A percentile compares a stretch with the other conserved stretches of the same genome.
Evolutionary conservation across 164 flowering plant genomes (phyloP).

Genomic region (Aristolochia contorta): DNA sequence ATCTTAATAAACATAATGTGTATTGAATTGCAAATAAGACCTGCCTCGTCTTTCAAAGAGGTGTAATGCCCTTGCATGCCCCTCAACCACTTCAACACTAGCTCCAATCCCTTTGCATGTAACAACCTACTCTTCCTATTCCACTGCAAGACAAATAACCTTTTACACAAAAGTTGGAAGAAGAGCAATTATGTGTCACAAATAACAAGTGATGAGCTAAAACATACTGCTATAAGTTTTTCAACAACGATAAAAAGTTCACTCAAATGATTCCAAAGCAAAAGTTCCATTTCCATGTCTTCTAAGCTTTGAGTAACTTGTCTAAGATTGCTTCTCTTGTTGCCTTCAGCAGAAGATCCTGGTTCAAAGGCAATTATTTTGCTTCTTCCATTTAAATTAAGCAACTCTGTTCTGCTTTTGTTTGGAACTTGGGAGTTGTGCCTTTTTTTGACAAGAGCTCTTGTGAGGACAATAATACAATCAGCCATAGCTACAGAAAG

Average conservation of each 20-base stretch:
- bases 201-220: slow-evolving; percentile 1
- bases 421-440: slow-evolving; percentile 15
- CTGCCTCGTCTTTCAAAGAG: slow-evolving; percentile 42
- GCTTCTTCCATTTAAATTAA: slow-evolving; percentile 12
- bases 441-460: slow-evolving; percentile 34
- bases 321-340: slow-evolving; percentile 20
- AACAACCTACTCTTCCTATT: slow-evolving; percentile 66
- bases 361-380: slow-evolving; percentile 9
- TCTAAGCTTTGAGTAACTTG: slow-evolving; percentile 15
- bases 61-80: slow-evolving; percentile 31
- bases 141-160: slow-evolving; percentile 43
- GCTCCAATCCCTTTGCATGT: slow-evolving; percentile 63
- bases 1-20: slow-evolving; percentile 3
- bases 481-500: slow-evolving; percentile 79
- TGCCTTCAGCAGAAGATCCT: slow-evolving; percentile 10
- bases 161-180: neutral
- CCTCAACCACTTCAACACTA: slow-evolving; percentile 62
- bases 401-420: slow-evolving; percentile 14
- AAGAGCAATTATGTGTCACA: neutral
- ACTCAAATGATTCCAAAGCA: slow-evolving; percentile 62
- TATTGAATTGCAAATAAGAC: slow-evolving; percentile 21
- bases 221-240: slow-evolving; percentile 66
- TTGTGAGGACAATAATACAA: slow-evolving; percentile 47
- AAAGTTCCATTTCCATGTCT: slow-evolving; percentile 24
- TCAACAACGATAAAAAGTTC: slow-evolving; percentile 47